Conservation (phyloP, 305 asterid genomes). For the Solanum aculeatissimum region DNA sequence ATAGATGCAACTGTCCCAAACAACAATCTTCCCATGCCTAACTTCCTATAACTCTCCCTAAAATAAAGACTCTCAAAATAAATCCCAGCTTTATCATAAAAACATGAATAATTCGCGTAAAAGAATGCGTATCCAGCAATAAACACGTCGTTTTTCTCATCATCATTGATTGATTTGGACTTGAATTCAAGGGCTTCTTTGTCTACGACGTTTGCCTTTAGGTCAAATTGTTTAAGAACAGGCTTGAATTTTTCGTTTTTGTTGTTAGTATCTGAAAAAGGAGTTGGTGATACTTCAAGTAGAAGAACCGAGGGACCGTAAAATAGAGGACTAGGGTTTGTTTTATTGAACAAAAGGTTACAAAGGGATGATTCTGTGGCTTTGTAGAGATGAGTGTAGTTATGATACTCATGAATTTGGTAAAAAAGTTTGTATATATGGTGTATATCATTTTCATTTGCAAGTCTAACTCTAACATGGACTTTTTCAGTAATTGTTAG, state of each 20-base stretch:
- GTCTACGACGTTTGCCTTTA: background rate
- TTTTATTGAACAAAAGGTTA: background rate
- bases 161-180: background rate
- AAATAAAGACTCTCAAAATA: slow-evolving; percentile 6
- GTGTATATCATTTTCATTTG: background rate
- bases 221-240: background rate
- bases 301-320: background rate
- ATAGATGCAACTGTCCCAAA: slow-evolving; percentile 2
- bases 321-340: background rate
- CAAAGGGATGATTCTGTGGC: background rate
- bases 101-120: slow-evolving; percentile 3
- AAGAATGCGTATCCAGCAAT: slow-evolving; percentile 1
- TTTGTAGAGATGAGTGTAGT: background rate
- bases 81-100: slow-evolving; percentile 1
- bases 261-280: background rate
- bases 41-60: background rate
- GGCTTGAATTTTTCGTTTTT: background rate
- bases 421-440: slow-evolving; percentile 5
- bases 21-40: background rate
- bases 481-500: background rate
- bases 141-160: background rate
- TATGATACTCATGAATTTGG: slow-evolving; percentile 1
- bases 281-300: background rate
- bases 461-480: slow-evolving; percentile 1
- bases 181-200: background rate